Conservation (phyloP, 169 alveolate genomes). For the Perkinsus marinus region DNA sequence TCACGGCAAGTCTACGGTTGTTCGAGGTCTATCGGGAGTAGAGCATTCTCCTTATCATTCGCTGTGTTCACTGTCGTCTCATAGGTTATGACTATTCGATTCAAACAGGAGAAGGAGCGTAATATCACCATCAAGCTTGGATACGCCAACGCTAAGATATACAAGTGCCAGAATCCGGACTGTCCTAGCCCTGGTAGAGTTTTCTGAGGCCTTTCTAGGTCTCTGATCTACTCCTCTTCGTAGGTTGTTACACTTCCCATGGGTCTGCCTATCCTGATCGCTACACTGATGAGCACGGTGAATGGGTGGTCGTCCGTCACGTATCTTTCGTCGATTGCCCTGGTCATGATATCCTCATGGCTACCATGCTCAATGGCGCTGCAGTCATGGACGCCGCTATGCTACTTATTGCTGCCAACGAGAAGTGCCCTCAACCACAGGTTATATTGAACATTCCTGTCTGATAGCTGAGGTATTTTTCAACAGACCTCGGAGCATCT, state of each 20-base stretch:
- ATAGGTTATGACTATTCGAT: slow-evolving; percentile 65
- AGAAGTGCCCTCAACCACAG: slow-evolving; percentile 9
- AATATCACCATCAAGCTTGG: slow-evolving; percentile 7
- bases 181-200: slow-evolving; percentile 49
- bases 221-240: no score
- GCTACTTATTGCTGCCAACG: slow-evolving; percentile 87
- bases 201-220: no score
- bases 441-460: background rate
- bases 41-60: slow-evolving; percentile 12
- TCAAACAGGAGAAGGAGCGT: slow-evolving; percentile 47
- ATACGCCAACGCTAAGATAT: slow-evolving; percentile 97
- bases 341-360: slow-evolving; percentile 98
- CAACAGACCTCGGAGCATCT: slow-evolving; percentile 96
- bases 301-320: slow-evolving; percentile 62
- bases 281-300: background rate
- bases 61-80: background rate
- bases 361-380: slow-evolving; percentile 99
- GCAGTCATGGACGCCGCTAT: slow-evolving; percentile 99
- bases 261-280: background rate
- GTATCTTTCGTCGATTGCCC: slow-evolving; percentile 99
- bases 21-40: slow-evolving; percentile 90
- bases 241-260: background rate
- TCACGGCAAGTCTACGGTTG: slow-evolving; percentile 99
- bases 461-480: slow-evolving; percentile 14
- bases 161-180: slow-evolving; percentile 85